These are phyloP conservation scores for Ganoderma multipileum DNA, from an alignment of 1,284 basidiomycete species.

Conservation along the genomic window DNA sequence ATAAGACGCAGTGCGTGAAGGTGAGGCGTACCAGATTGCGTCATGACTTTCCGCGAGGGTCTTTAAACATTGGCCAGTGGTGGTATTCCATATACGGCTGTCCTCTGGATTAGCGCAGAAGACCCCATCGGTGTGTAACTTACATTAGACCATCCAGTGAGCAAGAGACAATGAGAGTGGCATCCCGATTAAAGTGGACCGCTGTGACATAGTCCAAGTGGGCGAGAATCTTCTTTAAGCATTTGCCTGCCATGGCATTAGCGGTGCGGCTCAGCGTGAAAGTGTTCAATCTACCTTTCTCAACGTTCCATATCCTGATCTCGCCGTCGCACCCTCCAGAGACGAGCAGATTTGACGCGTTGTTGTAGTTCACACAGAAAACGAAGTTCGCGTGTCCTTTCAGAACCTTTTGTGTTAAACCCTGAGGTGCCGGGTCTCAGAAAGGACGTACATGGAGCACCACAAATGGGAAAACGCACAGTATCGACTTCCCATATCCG, in stretches of 20 bases:
- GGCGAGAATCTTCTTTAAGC: constrained; percentile 85
- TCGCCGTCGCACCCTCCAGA: constrained; percentile 95
- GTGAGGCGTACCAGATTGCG: constrained; percentile 73
- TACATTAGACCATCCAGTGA: constrained; percentile 95
- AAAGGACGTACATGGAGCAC: neutral
- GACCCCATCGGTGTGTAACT: constrained; percentile 42
- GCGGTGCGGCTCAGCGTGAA: neutral
- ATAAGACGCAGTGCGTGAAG: neutral
- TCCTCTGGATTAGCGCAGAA: neutral
- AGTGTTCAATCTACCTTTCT: constrained; percentile 59
- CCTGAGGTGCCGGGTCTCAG: constrained; percentile 49
- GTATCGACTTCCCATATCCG: constrained; percentile 87
- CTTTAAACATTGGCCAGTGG: constrained; percentile 94
- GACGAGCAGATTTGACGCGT: constrained; percentile 85
- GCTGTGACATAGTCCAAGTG: constrained; percentile 96
- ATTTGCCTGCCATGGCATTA: constrained; percentile 60
- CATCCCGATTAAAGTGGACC: constrained; percentile 94
- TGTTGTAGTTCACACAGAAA: constrained; percentile 92
- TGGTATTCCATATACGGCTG: constrained; percentile 95
- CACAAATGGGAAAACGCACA: constrained; percentile 49
- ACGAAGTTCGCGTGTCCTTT: constrained; percentile 90
- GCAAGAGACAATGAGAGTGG: constrained; percentile 90
- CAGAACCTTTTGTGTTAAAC: constrained; percentile 69
- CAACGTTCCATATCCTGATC: constrained; percentile 91
- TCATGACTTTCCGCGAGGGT: constrained; percentile 93